Base-by-base conservation (phyloP, 306 rosid species). In the Herpetospermum pedunculosum region DNA sequence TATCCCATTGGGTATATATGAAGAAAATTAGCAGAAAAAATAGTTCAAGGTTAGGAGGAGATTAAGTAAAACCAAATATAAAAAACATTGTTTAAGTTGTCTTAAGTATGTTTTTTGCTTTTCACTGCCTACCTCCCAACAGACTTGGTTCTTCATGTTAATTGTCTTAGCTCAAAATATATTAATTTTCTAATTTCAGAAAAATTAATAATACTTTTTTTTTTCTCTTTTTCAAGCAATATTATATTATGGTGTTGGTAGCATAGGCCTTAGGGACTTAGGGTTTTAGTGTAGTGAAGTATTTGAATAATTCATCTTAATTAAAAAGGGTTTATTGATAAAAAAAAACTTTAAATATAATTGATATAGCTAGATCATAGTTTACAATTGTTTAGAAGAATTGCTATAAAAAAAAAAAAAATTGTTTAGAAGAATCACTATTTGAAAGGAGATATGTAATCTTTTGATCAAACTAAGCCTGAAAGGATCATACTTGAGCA, bases 51-150 rank as follows among this genome's bases (percentile, higher is more conserved):
- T 75, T 75, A 75, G 78, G 78, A 75, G 72, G 15, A 65, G 37
- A 75, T 75, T 75, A 75, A 75, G 78, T 75, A 62, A 75, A 37
- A 75, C 11, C 7, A 46, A 43, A 60, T 34, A 47, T 59, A 43
- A 38, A 32, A 30, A 75, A 23, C 14, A 55, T 60, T 60, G 6
- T 28, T 75, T 16, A 50, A 9, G 46, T 11, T 75, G 50, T 26
- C 68, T 74, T 55, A 74, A 54, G 67, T 74, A 57, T 74, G 77
- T 55, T 52, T 55, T 52, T 74, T 74, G 21, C 53, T 21, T 40
- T 57, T 62, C 72, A 60, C 47, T 75, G 49, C 72, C 78, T 75
- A 75, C 71, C 78, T 75, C 58, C 71, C 23, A 75, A 75, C 78
- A 30, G 32, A 60, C 57, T 48, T 40, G 16, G 76, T 75, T 59